Evolutionary conservation across 202 grass and related monocot genomes (phyloP), one percentile per base, ranked within the genome.

Genomic region (Saccharum hybrid): DNA sequence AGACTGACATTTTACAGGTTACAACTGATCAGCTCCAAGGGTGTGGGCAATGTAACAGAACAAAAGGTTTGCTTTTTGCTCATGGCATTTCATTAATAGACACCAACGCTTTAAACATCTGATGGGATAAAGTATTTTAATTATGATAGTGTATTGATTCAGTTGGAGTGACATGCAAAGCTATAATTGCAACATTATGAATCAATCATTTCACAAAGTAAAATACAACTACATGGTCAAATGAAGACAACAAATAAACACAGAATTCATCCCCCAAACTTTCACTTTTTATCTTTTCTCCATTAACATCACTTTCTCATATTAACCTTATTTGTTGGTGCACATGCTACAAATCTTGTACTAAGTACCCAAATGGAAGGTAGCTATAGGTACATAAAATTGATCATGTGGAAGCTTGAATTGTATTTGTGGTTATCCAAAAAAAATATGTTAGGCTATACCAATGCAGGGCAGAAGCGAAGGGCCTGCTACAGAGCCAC

Each of bases 181-280:
- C 69, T 48, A 48, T 48, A 48, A 30, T 72, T 72, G 23, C 43
- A 45, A 72, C 46, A 61, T 61, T 49, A 72, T 49, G 22, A 31
- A 72, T 19, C 23, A 31, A 72, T 31, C 23, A 49, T 18, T 10
- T 49, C 13, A 22, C 12, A 71, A 71, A 70, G n/a, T 71, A 45
- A 23, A 71, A 14, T 23, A 69, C 2, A 37, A 12, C 66, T 23
- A 23, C 21, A 26, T 46, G 4, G 18, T 69, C 19, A 22, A 70
- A 70, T 70, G 67, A 43, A 70, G 19, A 43, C 19, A 42, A 40
- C 19, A 71, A 71, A 23, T 1, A 15, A 48, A 31, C 42, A 72
- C 3, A 31, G 2, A 31, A 48, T 30, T 49, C 23, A 21, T 26
- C 3, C 14, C 12, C 42, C 22, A 15, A 18, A 14, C 13, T 72